A percentile compares a stretch with the other conserved stretches of the same genome.
Evolutionary conservation across 768 basidiomycete genomes (phyloP).

Genomic region (Austroboletus eburneus): DNA sequence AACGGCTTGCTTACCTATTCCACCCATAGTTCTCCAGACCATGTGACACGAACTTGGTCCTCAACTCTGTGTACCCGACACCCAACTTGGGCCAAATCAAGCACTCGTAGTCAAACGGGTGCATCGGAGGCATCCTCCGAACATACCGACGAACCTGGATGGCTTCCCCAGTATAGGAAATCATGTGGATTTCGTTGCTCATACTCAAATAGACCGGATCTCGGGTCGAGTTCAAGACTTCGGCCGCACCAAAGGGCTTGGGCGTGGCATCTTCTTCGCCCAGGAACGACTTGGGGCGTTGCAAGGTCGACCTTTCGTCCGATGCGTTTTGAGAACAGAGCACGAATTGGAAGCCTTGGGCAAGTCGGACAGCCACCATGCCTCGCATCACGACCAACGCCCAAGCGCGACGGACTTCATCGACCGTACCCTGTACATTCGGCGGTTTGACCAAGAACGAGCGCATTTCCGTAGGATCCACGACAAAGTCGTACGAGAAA

Average conservation of each 20-base stretch:
- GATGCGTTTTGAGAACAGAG: constrained; percentile 40
- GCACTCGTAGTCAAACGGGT: constrained; percentile 75
- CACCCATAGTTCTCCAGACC: constrained; percentile 82
- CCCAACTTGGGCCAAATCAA: constrained; percentile 93
- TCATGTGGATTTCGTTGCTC: constrained; percentile 91
- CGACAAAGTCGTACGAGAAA: constrained; percentile 84
- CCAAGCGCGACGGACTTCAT: constrained; percentile 64
- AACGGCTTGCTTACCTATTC: constrained; percentile 59
- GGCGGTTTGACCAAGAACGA: constrained; percentile 82
- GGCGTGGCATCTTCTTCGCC: constrained; percentile 50
- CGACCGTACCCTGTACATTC: constrained; percentile 40
- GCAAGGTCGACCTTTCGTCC: constrained; percentile 35
- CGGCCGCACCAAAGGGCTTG: constrained; percentile 60
- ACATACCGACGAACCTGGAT: constrained; percentile 88
- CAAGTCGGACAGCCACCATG: constrained; percentile 88
- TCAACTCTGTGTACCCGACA: constrained; percentile 78
- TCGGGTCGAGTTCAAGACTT: constrained; percentile 52
- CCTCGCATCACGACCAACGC: constrained; percentile 83
- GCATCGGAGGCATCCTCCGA: constrained; percentile 60
- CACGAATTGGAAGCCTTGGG: constrained; percentile 94
- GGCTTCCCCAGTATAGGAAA: constrained; percentile 86
- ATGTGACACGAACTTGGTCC: constrained; percentile 70
- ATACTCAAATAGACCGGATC: constrained; percentile 89
- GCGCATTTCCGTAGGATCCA: constrained; percentile 78
- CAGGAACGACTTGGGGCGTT: constrained; percentile 55